A percentile compares a stretch with the other conserved stretches of the same genome.
Conservation (phyloP, 495 filamentous ascomycete species). For the Penicillium fimorum region DNA sequence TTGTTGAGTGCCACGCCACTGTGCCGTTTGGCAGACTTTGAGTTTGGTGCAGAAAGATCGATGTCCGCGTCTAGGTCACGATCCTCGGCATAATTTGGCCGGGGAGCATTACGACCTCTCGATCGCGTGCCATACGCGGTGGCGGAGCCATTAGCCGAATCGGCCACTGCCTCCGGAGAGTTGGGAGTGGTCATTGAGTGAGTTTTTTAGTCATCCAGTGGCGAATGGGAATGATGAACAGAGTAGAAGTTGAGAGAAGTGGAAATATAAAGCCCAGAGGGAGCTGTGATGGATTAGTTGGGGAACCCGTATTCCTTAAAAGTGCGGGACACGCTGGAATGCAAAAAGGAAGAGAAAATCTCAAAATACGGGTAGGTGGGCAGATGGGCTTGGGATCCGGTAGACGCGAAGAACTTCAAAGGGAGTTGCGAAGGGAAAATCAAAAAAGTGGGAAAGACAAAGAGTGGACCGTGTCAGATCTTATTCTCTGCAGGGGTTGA, state of each 20-base stretch:
- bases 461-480: conserved; percentile 35
- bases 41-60: conserved; percentile 43
- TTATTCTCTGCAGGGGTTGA: conserved; percentile 34
- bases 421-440: conserved; percentile 19
- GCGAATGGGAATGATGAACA: conserved; percentile 2
- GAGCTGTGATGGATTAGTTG: conserved; percentile 20
- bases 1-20: conserved; percentile 27
- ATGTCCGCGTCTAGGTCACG: conserved; percentile 87
- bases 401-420: conserved; percentile 8
- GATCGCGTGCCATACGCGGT: conserved; percentile 94
- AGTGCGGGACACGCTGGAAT: conserved; percentile 11
- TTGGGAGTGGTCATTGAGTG: conserved; percentile 53
- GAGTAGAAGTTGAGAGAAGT: conserved; percentile 21
- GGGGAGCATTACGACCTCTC: conserved; percentile 79
- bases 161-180: conserved; percentile 44
- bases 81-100: conserved; percentile 96
- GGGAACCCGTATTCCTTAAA: conserved; percentile 9
- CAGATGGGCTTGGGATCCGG: conserved; percentile 6
- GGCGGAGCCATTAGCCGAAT: conserved; percentile 42
- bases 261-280: not conserved
- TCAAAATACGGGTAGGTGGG: conserved; percentile 19
- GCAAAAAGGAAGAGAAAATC: conserved; percentile 29
- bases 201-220: conserved; percentile 39
- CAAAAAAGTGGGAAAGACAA: conserved; percentile 22
- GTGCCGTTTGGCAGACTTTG: conserved; percentile 50